A percentile compares a stretch with the other conserved stretches of the same genome.
Evolutionary conservation across 1,284 basidiomycete genomes (phyloP).

Genomic region (Microbotryomycetes sp.): DNA sequence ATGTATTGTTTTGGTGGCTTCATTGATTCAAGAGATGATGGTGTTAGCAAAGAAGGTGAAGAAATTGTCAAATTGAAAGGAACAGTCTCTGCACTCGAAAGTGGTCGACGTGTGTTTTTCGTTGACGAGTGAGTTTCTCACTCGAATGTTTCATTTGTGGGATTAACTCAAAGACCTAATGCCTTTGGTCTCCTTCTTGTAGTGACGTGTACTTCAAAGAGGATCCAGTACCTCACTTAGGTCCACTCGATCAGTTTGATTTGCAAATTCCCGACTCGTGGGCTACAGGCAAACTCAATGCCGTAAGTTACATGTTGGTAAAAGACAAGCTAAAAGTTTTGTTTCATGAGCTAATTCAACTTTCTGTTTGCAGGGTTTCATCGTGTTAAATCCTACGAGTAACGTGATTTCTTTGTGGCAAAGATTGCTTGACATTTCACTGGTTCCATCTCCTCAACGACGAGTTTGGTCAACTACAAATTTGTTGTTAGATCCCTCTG

Average conservation of each 20-base stretch:
- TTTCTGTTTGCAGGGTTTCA: conserved; percentile 13
- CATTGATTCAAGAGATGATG: neutral
- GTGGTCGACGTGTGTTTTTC: conserved; percentile 18
- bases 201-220: conserved; percentile 18
- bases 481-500: conserved; percentile 21
- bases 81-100: conserved; percentile 11
- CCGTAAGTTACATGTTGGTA: conserved; percentile 4
- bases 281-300: conserved; percentile 5
- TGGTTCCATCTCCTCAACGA: neutral
- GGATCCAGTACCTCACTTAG: conserved; percentile 19
- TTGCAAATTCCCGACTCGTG: conserved; percentile 22
- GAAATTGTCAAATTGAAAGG: conserved; percentile 17
- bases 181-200: neutral
- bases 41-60: neutral
- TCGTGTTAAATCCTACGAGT: conserved; percentile 18
- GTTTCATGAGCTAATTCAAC: too few species aligned
- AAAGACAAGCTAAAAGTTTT: neutral
- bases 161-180: too few species aligned
- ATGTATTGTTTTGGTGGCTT: conserved; percentile 23
- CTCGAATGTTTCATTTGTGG: too few species aligned
- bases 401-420: conserved; percentile 15
- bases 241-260: conserved; percentile 14
- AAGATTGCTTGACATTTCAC: conserved; percentile 8
- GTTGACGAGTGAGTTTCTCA: conserved; percentile 10
- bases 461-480: conserved; percentile 16